A percentile compares a stretch with the other conserved stretches of the same genome.
These are phyloP conservation scores for Citrus cavaleriei DNA, from an alignment of 345 rosid genomes.

Conservation along the genomic window DNA sequence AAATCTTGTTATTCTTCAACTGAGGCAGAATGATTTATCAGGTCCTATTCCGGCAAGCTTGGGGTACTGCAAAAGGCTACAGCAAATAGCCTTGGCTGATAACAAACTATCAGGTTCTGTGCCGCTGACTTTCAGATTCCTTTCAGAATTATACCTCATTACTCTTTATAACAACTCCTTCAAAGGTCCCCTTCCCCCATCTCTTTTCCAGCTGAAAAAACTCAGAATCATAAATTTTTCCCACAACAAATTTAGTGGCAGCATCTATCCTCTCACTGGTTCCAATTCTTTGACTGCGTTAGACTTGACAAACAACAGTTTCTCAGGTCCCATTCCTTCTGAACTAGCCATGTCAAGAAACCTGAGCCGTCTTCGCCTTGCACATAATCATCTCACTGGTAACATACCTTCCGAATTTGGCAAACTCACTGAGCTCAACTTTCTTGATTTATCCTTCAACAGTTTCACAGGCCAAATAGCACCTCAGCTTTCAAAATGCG, in stretches of 20 bases:
- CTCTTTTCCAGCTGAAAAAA: constrained; percentile 57
- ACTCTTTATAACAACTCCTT: constrained; percentile 82
- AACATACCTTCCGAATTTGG: constrained; percentile 58
- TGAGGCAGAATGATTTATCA: constrained; percentile 76
- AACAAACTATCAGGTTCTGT: constrained; percentile 67
- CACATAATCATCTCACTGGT: constrained; percentile 61
- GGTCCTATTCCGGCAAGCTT: constrained; percentile 78
- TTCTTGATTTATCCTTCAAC: constrained; percentile 77
- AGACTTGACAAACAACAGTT: constrained; percentile 78
- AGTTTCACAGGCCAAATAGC: constrained; percentile 54
- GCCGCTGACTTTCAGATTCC: constrained; percentile 75
- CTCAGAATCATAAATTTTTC: constrained; percentile 78
- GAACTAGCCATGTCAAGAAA: constrained; percentile 48
- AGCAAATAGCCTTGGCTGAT: constrained; percentile 66
- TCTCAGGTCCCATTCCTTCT: constrained; percentile 61
- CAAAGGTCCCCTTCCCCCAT: constrained; percentile 62
- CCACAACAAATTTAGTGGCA: constrained; percentile 62
- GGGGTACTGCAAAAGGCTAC: constrained; percentile 68
- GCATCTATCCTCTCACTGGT: constrained; percentile 60
- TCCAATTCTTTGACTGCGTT: constrained; percentile 54
- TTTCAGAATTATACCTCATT: constrained; percentile 45
- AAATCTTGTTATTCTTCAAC: constrained; percentile 61
- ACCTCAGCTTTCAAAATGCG: constrained; percentile 44
- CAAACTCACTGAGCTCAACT: constrained; percentile 49
- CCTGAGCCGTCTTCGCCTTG: constrained; percentile 68